These are phyloP conservation scores for Colletotrichum coccodes DNA, from an alignment of 2,329 filamentous ascomycete genomes.

Conservation along the genomic window DNA sequence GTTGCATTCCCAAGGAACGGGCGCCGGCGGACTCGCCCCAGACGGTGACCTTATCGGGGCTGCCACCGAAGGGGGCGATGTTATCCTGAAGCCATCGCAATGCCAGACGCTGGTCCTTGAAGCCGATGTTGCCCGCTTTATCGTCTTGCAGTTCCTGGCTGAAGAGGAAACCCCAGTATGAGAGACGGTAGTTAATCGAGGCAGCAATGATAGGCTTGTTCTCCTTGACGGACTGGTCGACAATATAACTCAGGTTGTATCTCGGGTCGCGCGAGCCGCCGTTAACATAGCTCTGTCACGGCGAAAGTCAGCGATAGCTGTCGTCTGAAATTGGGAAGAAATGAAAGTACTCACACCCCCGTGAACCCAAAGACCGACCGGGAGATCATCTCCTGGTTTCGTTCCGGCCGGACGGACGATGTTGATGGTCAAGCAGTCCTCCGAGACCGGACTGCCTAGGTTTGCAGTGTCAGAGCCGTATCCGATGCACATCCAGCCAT, in stretches of 20 bases:
- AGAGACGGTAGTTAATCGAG: conserved; percentile 71
- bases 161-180: conserved; percentile 69
- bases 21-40: conserved; percentile 70
- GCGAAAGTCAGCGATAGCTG: background rate
- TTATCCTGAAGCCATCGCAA: conserved; percentile 73
- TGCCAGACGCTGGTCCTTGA: conserved; percentile 68
- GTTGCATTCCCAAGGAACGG: conserved; percentile 72
- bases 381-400: conserved; percentile 54
- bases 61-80: conserved; percentile 72
- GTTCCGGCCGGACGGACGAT: conserved; percentile 59
- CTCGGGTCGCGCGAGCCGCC: conserved; percentile 29
- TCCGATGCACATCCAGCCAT: conserved; percentile 59
- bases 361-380: conserved; percentile 68
- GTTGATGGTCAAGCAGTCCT: conserved; percentile 63
- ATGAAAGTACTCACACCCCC: conserved; percentile 52
- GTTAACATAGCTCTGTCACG: conserved; percentile 45
- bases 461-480: conserved; percentile 52
- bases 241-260: conserved; percentile 48
- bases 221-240: conserved; percentile 47
- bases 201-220: conserved; percentile 71
- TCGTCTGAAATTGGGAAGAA: background rate
- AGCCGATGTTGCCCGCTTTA: conserved; percentile 66
- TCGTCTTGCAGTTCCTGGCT: conserved; percentile 65
- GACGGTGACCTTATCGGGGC: conserved; percentile 71
- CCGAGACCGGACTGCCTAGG: conserved; percentile 52